These are phyloP conservation scores for Berkeleyomyces rouxiae DNA, from an alignment of 2,329 filamentous ascomycete genomes.

Conservation along the genomic window DNA sequence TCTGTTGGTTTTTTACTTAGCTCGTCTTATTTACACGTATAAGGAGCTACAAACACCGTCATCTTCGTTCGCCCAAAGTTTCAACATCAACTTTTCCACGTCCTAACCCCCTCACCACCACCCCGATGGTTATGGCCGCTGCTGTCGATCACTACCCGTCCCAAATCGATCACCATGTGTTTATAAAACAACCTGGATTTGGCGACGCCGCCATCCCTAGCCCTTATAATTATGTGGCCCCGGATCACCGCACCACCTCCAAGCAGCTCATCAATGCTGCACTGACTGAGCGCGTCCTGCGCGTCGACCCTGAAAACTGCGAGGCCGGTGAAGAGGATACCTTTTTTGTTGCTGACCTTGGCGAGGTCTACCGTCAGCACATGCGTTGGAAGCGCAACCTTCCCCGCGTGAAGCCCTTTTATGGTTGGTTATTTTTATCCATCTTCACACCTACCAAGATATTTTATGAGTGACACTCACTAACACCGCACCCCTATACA, in stretches of 20 bases:
- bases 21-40: conserved; percentile 11
- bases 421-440: conserved; percentile 42
- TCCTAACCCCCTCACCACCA: conserved; percentile 9
- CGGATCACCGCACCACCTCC: conserved; percentile 24
- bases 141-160: conserved; percentile 37
- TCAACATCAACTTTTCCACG: not conserved
- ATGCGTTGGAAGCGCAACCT: conserved; percentile 94
- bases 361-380: conserved; percentile 97
- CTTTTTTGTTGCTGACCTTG: conserved; percentile 95
- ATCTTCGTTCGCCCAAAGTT: conserved; percentile 4
- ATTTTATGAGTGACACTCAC: not conserved
- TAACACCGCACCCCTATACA: conserved; percentile 21
- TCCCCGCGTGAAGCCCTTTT: conserved; percentile 85
- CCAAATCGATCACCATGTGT: conserved; percentile 33
- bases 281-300: conserved; percentile 68
- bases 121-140: conserved; percentile 48
- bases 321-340: conserved; percentile 89
- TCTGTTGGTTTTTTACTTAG: conserved; percentile 11
- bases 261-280: conserved; percentile 77
- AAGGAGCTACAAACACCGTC: conserved; percentile 7
- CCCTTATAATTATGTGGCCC: conserved; percentile 14
- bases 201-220: conserved; percentile 15
- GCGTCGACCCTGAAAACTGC: conserved; percentile 74
- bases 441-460: not conserved
- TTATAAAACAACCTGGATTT: conserved; percentile 28